Conservation (phyloP, 371 early-diverging fungal species). For the Mortierella sp. region DNA sequence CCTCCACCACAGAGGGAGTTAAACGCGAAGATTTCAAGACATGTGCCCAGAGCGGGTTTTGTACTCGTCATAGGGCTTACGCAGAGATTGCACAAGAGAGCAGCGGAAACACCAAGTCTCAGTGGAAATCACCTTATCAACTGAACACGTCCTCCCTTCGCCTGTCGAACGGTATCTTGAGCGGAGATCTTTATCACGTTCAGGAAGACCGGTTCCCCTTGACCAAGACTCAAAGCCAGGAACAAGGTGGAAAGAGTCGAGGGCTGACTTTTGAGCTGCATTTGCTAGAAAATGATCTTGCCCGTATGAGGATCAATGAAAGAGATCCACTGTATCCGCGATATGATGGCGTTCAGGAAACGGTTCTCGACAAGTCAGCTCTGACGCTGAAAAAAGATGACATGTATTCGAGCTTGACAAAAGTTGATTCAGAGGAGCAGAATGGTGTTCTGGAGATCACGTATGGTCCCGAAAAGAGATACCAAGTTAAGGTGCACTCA, state of each 20-base stretch:
- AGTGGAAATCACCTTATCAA: slow-evolving; percentile 69
- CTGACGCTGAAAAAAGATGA: no score
- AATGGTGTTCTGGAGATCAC: slow-evolving; percentile 27
- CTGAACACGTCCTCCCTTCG: slow-evolving; percentile 59
- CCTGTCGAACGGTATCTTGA: slow-evolving; percentile 57
- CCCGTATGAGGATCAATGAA: slow-evolving; percentile 79
- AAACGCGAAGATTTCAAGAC: slow-evolving; percentile 91
- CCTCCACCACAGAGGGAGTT: slow-evolving; percentile 49
- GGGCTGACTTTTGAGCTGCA: slow-evolving; percentile 61
- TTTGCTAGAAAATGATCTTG: slow-evolving; percentile 66
- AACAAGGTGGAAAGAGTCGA: not conserved
- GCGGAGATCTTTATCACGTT: slow-evolving; percentile 69
- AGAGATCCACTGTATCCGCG: slow-evolving; percentile 72
- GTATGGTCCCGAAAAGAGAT: slow-evolving; percentile 44
- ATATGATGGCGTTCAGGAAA: slow-evolving; percentile 74
- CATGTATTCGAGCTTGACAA: slow-evolving; percentile 52
- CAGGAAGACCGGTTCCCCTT: slow-evolving; percentile 54
- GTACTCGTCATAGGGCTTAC: slow-evolving; percentile 88
- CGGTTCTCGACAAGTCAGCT: slow-evolving; percentile 58
- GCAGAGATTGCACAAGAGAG: slow-evolving; percentile 70
- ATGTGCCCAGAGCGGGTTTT: slow-evolving; percentile 91
- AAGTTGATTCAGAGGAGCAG: not conserved
- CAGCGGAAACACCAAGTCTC: slow-evolving; percentile 16
- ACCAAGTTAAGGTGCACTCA: slow-evolving; percentile 61
- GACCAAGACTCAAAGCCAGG: slow-evolving; percentile 1